Evolutionary conservation across 2,329 filamentous ascomycete species (phyloP).

Genomic region (Calonectria pauciramosa): DNA sequence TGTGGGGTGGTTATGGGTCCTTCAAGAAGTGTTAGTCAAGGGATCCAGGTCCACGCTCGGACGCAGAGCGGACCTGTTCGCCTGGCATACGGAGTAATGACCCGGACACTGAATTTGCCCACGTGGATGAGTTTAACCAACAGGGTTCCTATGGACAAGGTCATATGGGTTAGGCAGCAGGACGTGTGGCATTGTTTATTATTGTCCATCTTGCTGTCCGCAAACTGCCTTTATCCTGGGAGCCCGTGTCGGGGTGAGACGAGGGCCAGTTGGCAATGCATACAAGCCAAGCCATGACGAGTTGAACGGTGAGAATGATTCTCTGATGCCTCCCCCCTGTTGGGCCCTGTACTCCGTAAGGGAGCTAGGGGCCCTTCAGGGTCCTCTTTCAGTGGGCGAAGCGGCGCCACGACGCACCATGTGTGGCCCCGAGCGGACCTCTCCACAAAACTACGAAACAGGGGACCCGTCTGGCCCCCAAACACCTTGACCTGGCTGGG

Average conservation of each 20-base stretch:
- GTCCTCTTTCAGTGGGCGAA: slow-evolving; percentile 17
- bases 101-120: neutral
- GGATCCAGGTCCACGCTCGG: slow-evolving; percentile 18
- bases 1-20: neutral
- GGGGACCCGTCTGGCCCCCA: neutral
- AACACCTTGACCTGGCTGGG: slow-evolving; percentile 10
- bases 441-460: slow-evolving; percentile 23
- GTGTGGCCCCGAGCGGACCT: slow-evolving; percentile 12
- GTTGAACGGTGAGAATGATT: slow-evolving; percentile 13
- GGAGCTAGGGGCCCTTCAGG: slow-evolving; percentile 11
- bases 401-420: slow-evolving; percentile 25
- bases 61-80: slow-evolving; percentile 4
- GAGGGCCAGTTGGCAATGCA: slow-evolving; percentile 31
- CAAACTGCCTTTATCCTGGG: neutral
- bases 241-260: neutral
- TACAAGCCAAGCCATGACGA: slow-evolving; percentile 11
- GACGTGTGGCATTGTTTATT: neutral
- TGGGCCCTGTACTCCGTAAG: slow-evolving; percentile 2
- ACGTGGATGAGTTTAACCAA: neutral
- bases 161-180: slow-evolving; percentile 1
- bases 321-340: neutral
- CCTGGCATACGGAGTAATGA: neutral
- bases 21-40: neutral
- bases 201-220: slow-evolving; percentile 7
- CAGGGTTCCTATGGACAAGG: neutral